Conservation (phyloP, 208 protist species). For the Leishmania braziliensis region DNA sequence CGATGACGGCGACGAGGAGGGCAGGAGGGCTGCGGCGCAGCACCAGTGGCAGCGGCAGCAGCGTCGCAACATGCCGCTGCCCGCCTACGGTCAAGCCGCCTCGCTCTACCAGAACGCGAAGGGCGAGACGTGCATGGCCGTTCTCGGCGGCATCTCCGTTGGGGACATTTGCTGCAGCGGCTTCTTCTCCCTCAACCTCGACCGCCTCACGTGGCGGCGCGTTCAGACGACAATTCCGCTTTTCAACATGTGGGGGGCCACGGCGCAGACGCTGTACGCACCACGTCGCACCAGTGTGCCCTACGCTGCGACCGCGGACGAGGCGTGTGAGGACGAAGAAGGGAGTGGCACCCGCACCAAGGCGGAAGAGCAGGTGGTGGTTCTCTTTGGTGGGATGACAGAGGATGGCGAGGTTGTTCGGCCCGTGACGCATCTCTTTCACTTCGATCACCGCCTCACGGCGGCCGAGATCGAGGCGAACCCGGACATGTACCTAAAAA, state of each 20-base stretch:
- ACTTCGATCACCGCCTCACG: conserved; percentile 40
- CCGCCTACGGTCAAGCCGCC: conserved; percentile 64
- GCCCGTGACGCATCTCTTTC: conserved; percentile 47
- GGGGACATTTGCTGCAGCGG: conserved; percentile 17
- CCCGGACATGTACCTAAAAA: conserved; percentile 23
- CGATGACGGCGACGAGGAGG: not conserved
- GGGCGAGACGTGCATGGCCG: conserved; percentile 39
- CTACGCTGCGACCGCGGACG: not conserved
- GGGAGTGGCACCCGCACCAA: not conserved
- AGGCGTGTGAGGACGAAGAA: not conserved
- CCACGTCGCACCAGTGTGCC: conserved; percentile 16
- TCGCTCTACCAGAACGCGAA: conserved; percentile 22
- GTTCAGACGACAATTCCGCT: conserved; percentile 26
- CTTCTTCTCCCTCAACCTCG: conserved; percentile 48
- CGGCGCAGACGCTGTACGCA: conserved; percentile 46
- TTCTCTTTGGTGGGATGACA: conserved; percentile 74
- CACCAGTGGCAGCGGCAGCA: not conserved
- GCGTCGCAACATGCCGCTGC: conserved; percentile 35
- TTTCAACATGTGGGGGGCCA: conserved; percentile 47
- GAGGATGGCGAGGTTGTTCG: conserved; percentile 22
- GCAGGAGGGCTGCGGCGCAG: not conserved
- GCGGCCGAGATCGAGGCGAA: conserved; percentile 21
- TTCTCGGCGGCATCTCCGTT: conserved; percentile 49
- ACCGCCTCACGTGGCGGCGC: conserved; percentile 35
- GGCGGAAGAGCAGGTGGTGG: conserved; percentile 57